phyloP scores from a whole-genome alignment of 345 rosid species.

The Pseudoturritis turrita region DNA sequence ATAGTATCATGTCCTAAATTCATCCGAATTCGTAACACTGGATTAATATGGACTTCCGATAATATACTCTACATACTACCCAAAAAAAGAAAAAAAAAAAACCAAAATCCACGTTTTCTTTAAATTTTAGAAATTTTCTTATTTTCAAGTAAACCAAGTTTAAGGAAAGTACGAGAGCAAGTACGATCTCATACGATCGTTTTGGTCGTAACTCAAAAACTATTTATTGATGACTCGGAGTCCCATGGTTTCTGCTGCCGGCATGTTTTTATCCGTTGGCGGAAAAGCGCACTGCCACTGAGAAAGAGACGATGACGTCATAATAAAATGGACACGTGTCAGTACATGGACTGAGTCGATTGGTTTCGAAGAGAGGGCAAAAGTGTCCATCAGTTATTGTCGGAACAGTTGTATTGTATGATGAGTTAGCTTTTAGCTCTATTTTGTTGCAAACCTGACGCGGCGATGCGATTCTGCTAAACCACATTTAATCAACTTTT shows the following conservation, averaged over 20 bases:
- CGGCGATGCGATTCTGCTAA: slow-evolving; percentile 29
- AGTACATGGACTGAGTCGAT: too few species aligned
- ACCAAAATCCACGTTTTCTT: too few species aligned
- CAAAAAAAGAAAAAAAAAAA: too few species aligned
- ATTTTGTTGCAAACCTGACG: slow-evolving; percentile 13
- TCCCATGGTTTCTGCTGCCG: slow-evolving; percentile 20
- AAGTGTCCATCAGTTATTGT: slow-evolving; percentile 1
- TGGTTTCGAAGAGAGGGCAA: background rate
- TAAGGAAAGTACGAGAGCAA: slow-evolving; percentile 8
- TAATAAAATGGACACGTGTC: slow-evolving; percentile 7
- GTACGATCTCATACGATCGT: slow-evolving; percentile 18
- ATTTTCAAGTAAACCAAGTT: background rate
- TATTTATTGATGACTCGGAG: slow-evolving; percentile 6
- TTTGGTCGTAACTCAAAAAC: background rate
- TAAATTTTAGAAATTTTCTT: too few species aligned
- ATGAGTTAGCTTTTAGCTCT: slow-evolving; percentile 5
- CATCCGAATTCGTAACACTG: too few species aligned
- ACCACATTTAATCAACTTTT: background rate
- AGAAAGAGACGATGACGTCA: background rate
- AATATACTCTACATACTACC: too few species aligned
- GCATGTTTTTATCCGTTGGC: slow-evolving; percentile 5
- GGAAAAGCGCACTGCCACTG: background rate
- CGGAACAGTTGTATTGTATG: slow-evolving; percentile 11
- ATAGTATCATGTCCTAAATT: too few species aligned
- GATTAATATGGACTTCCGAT: too few species aligned